Evolutionary conservation across 495 filamentous ascomycete genomes (phyloP), one percentile per base, ranked within the genome.

Genomic region (Aspergillus indologenus): DNA sequence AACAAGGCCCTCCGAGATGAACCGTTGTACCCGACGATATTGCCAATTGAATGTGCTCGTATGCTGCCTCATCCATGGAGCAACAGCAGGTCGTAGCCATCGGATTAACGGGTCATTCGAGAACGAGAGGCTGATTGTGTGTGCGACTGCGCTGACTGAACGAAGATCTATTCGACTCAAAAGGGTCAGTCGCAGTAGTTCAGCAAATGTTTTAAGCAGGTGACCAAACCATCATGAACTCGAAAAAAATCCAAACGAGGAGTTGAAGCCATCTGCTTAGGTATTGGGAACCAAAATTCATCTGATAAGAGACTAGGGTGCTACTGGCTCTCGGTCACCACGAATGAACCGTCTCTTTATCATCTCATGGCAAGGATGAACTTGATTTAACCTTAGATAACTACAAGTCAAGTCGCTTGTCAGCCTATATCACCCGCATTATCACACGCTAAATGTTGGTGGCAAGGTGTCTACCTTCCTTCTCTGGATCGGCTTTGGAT

Each of bases 61-160:
- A 14, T 65, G 48, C 15, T 56, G 45, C 1, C 51, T 43, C 21
- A 45, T 18, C 70, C 66, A 70, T 0, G 59, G 58, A 20, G 57
- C n/a, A n/a, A 64, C 68, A 55, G 47, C 56, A 4, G 68, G 70
- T 1, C 70, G 70, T 19, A 70, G 53, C 70, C 70, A 72, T 56
- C 53, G 56, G 22, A 70, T 69, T 22, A 72, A 46, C 1, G 68
- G 68, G 60, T 72, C 70, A 5, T 65, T 55, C n/a, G 66, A 61
- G 29, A 72, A 72, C 2, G 70, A 62, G 15, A 60, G 54, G 24
- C 58, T 63, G 17, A 72, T 57, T 9, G 70, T 72, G 45, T 62
- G 53, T 9, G 64, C 61, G 8, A 66, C 58, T 0, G 62, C 47
- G 5, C 58, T 20, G 19, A 71, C 63, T 2, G 51, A 61, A 2